Base-by-base conservation (phyloP, 768 basidiomycete genomes). In the Agrocybe praecox region DNA sequence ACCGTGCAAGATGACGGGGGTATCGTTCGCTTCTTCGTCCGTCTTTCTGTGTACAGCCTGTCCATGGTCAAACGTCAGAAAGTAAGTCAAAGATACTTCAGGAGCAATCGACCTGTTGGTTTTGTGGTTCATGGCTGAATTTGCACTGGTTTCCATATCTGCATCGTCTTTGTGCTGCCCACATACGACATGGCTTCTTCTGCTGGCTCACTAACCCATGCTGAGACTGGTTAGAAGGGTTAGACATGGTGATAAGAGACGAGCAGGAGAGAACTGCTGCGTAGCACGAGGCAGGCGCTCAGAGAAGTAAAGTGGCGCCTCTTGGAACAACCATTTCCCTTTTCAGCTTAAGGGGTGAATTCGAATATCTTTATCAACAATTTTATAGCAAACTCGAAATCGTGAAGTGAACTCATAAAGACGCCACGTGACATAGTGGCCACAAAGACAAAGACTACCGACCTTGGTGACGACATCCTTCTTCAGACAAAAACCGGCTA, bases 71-170 rank as follows among this genome's bases (percentile, higher is more conserved):
- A 40, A 40, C 14, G n/a, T 40, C 12, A 40, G n/a, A 4, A 14
- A 29, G 26, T 9, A 29, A n/a, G n/a, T 29, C 4, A 29, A 29
- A 29, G 4, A 29, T 29, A 29, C 9, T 29, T 29, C 26, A 29
- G 26, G 26, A 29, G 26, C 26, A 29, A n/a, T 9, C 26, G 5
- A 29, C 26, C 9, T 29, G 26, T 46, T 53, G 24, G 6, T 24
- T 15, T 0, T 22, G 44, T 50, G 7, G 33, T 17, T 45, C 49
- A 46, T 62, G 60, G 23, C 24, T 45, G 24, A 52, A 62, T 48
- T 55, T 62, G 51, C 60, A 62, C 11, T 45, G 44, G 21, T 11
- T 23, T 11, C 60, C 60, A 33, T 55, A 62, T 21, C 36, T 56
- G 22, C 60, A 62, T 17, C 29, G 34, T 19, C 60, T 56, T 40